Evolutionary conservation across 2,329 filamentous ascomycete species (phyloP).

Genomic region (Thielaviopsis cerberus): DNA sequence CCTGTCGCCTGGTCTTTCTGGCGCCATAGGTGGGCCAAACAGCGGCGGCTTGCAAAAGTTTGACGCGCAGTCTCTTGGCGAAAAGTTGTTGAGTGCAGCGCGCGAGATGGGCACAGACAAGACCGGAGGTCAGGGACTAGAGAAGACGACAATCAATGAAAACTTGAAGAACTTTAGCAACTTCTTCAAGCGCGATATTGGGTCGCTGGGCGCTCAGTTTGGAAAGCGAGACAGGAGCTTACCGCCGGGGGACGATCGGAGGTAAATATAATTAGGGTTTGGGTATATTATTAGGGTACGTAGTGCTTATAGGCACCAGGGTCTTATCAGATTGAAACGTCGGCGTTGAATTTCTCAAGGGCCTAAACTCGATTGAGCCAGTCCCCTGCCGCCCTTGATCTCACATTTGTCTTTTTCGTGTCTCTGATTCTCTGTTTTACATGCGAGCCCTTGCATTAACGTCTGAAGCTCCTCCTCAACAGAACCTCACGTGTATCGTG

Average conservation of each 20-base stretch:
- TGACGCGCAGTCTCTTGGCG: constrained; percentile 66
- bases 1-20: background rate
- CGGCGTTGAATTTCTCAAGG: background rate
- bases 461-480: too few relatives aligned
- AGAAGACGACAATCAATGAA: constrained; percentile 65
- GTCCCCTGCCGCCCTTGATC: background rate
- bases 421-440: background rate
- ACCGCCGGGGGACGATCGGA: constrained; percentile 12
- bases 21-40: constrained; percentile 23
- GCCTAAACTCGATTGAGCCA: background rate
- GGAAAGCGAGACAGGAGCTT: constrained; percentile 38
- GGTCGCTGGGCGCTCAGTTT: constrained; percentile 54
- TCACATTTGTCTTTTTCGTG: background rate
- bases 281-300: background rate
- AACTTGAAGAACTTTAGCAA: constrained; percentile 92
- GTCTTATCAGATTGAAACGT: background rate
- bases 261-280: background rate
- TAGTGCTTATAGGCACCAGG: too few relatives aligned
- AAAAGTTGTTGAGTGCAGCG: constrained; percentile 73
- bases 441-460: background rate
- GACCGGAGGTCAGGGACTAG: constrained; percentile 21
- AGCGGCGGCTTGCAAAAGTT: constrained; percentile 38
- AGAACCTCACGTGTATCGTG: too few relatives aligned
- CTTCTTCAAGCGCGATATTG: constrained; percentile 81
- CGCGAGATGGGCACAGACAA: constrained; percentile 54